Base-by-base conservation (phyloP, 176 grass and related monocot genomes). In the Phyllostachys edulis region DNA sequence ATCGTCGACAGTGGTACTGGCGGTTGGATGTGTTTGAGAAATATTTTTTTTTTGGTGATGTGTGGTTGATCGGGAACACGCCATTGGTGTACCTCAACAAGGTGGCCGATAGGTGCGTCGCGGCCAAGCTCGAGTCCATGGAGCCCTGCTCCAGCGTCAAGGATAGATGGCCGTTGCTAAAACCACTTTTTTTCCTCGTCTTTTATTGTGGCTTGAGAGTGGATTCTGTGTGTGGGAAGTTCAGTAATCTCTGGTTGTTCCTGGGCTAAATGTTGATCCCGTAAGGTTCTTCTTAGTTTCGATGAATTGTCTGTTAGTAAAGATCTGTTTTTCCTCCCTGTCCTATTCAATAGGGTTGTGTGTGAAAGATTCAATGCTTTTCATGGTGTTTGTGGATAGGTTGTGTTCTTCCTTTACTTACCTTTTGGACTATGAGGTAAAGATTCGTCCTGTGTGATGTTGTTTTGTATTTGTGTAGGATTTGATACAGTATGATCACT, bases 61-160 rank as follows among this genome's bases (percentile, higher is more conserved):
- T 52, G 60, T 14, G 93, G 95, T 73, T 98, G 82, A 98, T 93
- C 82, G 96, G 96, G 63, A 98, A 93, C 52, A 98, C 96, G 26
- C 96, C 93, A 38, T 44, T 98, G 83, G 92, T 98, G 88, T 98
- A 93, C 84, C 91, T 98, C 27, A 95, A 88, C 87, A 91, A 91
- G 61, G 91, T 98, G 27, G 83, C 93, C 5, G 72, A 82, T 9
- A 93, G 96, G 0, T 95, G 93, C 67, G 87, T 87, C 0, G 96
- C 91, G 23, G 96, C 96, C 47, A 98, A 98, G 84, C 77, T 95
- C 72, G 96, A 95, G 87, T 87, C 81, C 78, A 98, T 98, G 96
- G 96, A 98, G 80, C 96, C 93, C 15, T 98, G 96, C 83, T 98
- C 93, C 83, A 98, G 96, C 82, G 91, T 98, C 82, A 98, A 98